These are phyloP conservation scores for Leccinum longicurvipes DNA, from an alignment of 768 basidiomycete genomes.

Conservation along the genomic window DNA sequence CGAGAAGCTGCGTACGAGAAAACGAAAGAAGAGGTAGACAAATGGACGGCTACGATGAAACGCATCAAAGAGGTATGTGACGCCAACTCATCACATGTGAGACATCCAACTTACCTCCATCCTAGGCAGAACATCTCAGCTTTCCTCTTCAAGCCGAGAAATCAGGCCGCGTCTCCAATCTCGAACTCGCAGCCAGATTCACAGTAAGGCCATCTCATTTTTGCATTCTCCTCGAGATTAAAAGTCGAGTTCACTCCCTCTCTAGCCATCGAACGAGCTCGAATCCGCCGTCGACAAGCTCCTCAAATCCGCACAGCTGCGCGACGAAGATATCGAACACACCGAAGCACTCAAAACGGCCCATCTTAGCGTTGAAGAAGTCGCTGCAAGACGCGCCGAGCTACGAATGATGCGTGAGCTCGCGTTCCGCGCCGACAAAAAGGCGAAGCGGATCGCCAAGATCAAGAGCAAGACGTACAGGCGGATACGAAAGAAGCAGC, in stretches of 20 bases:
- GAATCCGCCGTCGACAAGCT: conserved; percentile 83
- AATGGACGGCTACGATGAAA: conserved; percentile 93
- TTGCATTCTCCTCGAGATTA: background rate
- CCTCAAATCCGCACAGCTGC: conserved; percentile 75
- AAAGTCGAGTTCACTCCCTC: background rate
- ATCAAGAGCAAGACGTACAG: conserved; percentile 96
- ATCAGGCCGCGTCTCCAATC: conserved; percentile 56
- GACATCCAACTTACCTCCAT: conserved; percentile 2
- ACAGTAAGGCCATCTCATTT: conserved; percentile 47
- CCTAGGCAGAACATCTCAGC: conserved; percentile 79
- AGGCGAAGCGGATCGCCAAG: conserved; percentile 86
- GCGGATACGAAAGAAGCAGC: conserved; percentile 76
- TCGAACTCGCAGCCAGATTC: conserved; percentile 80
- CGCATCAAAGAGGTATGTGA: conserved; percentile 74
- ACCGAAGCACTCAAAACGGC: conserved; percentile 85
- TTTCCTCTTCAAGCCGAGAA: conserved; percentile 76
- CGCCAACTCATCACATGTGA: background rate
- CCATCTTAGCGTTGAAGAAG: conserved; percentile 81
- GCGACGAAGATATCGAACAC: conserved; percentile 73
- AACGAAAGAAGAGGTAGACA: conserved; percentile 88
- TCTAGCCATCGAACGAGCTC: conserved; percentile 76
- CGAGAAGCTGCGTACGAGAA: conserved; percentile 93
- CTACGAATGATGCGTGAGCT: conserved; percentile 88
- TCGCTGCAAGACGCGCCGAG: conserved; percentile 74
- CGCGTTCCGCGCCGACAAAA: conserved; percentile 88